These are phyloP conservation scores for Penicillium cinerascens DNA, from an alignment of 495 filamentous ascomycete genomes.

Conservation along the genomic window DNA sequence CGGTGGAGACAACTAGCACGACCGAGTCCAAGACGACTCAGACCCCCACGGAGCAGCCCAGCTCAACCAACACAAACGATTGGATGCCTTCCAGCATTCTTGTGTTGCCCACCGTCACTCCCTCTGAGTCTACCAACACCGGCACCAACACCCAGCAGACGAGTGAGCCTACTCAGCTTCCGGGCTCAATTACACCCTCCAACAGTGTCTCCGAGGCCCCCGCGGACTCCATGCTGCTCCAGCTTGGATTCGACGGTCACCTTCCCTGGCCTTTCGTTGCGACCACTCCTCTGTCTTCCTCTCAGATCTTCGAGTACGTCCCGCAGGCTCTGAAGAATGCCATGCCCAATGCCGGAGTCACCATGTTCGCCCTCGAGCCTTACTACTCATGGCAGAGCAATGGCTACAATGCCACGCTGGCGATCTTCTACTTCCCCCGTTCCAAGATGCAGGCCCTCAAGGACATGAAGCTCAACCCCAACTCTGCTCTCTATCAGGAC, in stretches of 20 bases:
- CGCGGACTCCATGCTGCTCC: constrained; percentile 63
- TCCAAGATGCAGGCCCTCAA: constrained; percentile 59
- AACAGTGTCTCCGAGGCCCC: constrained; percentile 51
- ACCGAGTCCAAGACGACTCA: constrained; percentile 12
- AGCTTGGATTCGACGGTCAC: constrained; percentile 76
- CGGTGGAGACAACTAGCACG: constrained; percentile 3
- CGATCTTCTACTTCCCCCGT: constrained; percentile 67
- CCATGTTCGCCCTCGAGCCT: constrained; percentile 71
- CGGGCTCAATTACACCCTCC: constrained; percentile 70
- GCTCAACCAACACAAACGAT: constrained; percentile 16
- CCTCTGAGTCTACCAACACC: constrained; percentile 26
- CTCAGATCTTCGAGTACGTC: constrained; percentile 83
- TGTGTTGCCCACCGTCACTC: constrained; percentile 19
- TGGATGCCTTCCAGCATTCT: constrained; percentile 30
- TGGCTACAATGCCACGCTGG: constrained; percentile 82
- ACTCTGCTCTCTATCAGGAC: constrained; percentile 68
- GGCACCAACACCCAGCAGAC: constrained; percentile 30
- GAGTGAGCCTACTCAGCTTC: constrained; percentile 53
- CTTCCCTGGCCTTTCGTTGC: constrained; percentile 85
- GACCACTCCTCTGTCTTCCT: constrained; percentile 60
- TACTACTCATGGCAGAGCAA: constrained; percentile 66
- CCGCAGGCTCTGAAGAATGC: constrained; percentile 72
- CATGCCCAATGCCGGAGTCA: constrained; percentile 41
- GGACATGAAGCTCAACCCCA: constrained; percentile 63
- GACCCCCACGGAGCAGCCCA: constrained; percentile 14